phyloP scores from a whole-genome alignment of 129 eudicot species.

The Solidago caesia region DNA sequence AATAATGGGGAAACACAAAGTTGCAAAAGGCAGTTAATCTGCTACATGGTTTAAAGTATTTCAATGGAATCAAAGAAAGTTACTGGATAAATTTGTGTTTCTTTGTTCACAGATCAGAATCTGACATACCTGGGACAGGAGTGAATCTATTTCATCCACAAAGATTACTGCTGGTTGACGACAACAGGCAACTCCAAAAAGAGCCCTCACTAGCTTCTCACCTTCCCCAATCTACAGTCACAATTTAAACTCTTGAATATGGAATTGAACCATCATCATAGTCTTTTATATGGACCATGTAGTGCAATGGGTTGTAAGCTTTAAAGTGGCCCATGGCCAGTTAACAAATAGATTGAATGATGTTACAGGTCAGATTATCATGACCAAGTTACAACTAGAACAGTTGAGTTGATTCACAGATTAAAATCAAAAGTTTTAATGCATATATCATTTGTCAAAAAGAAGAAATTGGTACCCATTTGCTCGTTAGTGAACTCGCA shows the following conservation, averaged over 20 bases:
- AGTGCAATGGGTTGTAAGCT: too few relatives aligned
- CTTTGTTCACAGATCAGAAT: constrained; percentile 1
- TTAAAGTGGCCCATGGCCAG: too few relatives aligned
- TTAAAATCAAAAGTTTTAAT: neutral
- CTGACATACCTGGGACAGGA: constrained; percentile 67
- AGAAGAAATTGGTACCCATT: constrained; percentile 55
- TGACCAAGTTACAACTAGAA: neutral
- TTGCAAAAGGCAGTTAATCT: too few relatives aligned
- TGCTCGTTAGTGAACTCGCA: constrained; percentile 89
- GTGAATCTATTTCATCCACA: constrained; percentile 93
- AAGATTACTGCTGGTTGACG: constrained; percentile 96
- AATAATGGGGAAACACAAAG: too few relatives aligned
- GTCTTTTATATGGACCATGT: too few relatives aligned
- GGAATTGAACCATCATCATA: too few relatives aligned
- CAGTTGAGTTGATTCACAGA: neutral
- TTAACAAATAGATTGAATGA: too few relatives aligned
- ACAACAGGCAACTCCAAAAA: constrained; percentile 92
- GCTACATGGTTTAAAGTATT: too few relatives aligned
- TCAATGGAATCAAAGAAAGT: too few relatives aligned
- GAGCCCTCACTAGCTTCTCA: constrained; percentile 92
- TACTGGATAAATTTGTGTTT: too few relatives aligned
- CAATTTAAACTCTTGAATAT: too few relatives aligned
- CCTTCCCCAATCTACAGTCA: constrained; percentile 83
- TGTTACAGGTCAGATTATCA: neutral
- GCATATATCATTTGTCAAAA: neutral